Percentiles rank a stretch among this genome's conserved stretches.
phyloP scores from a whole-genome alignment of 768 basidiomycete species.

The Pulveroboletus sp. region DNA sequence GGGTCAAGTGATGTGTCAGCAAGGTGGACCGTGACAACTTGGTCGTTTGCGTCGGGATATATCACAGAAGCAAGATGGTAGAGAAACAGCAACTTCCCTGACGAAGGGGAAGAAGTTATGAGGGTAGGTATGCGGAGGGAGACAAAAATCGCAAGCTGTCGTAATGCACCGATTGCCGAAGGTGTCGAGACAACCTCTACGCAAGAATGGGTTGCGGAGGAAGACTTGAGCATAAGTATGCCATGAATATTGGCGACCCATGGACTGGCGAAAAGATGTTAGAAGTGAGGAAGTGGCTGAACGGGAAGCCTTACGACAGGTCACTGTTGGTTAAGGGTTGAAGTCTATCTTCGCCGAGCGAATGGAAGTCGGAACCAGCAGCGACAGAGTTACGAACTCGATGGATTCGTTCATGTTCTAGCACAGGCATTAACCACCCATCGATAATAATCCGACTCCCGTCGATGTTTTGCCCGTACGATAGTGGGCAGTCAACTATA shows the following conservation, averaged over 20 bases:
- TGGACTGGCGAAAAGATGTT: constrained; percentile 40
- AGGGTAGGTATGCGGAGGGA: constrained; percentile 76
- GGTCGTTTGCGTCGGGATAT: constrained; percentile 56
- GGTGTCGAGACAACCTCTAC: constrained; percentile 60
- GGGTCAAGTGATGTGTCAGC: constrained; percentile 96
- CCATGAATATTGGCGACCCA: constrained; percentile 63
- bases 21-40: constrained; percentile 84
- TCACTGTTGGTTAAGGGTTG: constrained; percentile 43
- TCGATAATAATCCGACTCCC: constrained; percentile 51
- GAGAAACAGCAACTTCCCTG: constrained; percentile 83
- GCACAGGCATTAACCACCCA: constrained; percentile 77
- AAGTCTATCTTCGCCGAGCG: constrained; percentile 29
- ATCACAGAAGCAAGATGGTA: constrained; percentile 70
- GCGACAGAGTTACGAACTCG: constrained; percentile 47
- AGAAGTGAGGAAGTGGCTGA: constrained; percentile 10
- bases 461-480: constrained; percentile 49
- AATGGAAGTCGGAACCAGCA: constrained; percentile 47
- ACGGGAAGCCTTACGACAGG: constrained; percentile 47
- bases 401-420: constrained; percentile 63
- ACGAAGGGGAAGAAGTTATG: constrained; percentile 80
- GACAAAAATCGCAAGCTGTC: constrained; percentile 57
- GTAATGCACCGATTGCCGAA: constrained; percentile 57
- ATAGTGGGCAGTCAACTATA: constrained; percentile 60
- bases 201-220: constrained; percentile 21
- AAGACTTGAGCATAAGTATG: constrained; percentile 57